Conservation (phyloP, 2,329 filamentous ascomycete genomes). For the Alternaria sp. region DNA sequence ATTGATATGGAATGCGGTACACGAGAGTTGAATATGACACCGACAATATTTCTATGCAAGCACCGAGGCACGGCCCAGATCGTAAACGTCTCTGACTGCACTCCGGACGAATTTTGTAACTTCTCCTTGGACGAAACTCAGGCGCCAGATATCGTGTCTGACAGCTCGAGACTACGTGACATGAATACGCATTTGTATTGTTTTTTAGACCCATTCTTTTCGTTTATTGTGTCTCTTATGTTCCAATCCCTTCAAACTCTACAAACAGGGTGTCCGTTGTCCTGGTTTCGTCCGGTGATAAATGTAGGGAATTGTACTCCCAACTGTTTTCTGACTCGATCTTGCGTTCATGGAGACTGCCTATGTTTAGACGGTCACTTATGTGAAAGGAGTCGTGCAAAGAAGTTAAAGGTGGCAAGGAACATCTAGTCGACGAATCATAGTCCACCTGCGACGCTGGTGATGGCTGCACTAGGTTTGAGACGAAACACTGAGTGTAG, state of each 20-base stretch:
- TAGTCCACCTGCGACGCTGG: slow-evolving; percentile 6
- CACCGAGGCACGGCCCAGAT: background rate
- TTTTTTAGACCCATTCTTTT: slow-evolving; percentile 6
- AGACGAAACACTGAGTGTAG: background rate
- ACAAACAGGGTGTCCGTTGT: background rate
- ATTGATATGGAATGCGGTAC: background rate
- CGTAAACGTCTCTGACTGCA: background rate
- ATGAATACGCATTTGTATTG: background rate
- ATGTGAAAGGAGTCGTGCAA: slow-evolving; percentile 3
- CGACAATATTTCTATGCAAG: background rate
- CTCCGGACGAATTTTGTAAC: background rate
- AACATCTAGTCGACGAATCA: slow-evolving; percentile 9
- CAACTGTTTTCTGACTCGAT: slow-evolving; percentile 8
- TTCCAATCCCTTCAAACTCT: background rate
- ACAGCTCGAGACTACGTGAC: background rate
- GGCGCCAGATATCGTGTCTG: background rate
- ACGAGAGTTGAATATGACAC: background rate
- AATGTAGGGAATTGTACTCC: slow-evolving; percentile 12
- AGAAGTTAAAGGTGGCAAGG: slow-evolving; percentile 3
- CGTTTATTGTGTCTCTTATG: background rate
- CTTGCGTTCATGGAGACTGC: background rate
- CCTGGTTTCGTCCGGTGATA: slow-evolving; percentile 13
- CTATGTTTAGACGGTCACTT: slow-evolving; percentile 1
- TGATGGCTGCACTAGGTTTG: slow-evolving; percentile 1
- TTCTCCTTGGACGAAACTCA: background rate